These are phyloP conservation scores for Piper betle DNA, from an alignment of 164 flowering plant genomes.

Conservation along the genomic window DNA sequence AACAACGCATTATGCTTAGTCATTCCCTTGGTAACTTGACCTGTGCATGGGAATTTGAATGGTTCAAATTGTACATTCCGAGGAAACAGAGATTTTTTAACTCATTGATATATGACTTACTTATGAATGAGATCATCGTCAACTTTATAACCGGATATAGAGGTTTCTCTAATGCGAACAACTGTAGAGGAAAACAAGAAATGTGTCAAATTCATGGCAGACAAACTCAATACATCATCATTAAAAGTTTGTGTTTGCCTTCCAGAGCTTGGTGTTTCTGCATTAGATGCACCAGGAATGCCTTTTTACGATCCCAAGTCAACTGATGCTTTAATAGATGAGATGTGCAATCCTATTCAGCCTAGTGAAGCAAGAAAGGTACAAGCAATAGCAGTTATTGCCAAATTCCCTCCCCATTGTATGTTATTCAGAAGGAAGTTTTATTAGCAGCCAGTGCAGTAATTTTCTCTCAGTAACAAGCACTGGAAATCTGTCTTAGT, in stretches of 20 bases:
- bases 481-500: background rate
- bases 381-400: background rate
- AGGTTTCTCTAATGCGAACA: constrained; percentile 87
- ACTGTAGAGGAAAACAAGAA: constrained; percentile 71
- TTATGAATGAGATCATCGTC: background rate
- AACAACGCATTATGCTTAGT: too few species aligned
- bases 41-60: too few species aligned
- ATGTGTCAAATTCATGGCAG: constrained; percentile 74
- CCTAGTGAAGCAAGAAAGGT: constrained; percentile 64
- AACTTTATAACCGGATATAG: background rate
- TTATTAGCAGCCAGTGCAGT: too few species aligned
- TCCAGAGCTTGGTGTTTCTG: constrained; percentile 80
- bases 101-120: too few species aligned
- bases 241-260: constrained; percentile 65
- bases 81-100: too few species aligned
- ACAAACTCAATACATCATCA: constrained; percentile 60
- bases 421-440: too few species aligned
- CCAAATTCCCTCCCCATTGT: too few species aligned
- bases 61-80: too few species aligned
- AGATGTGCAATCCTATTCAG: constrained; percentile 49
- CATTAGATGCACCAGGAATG: constrained; percentile 84
- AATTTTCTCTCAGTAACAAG: too few species aligned
- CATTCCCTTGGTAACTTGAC: too few species aligned
- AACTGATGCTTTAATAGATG: constrained; percentile 46
- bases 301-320: constrained; percentile 80